Base-by-base conservation (phyloP, 352 stramenopile species). In the Globisporangium barbulae region DNA sequence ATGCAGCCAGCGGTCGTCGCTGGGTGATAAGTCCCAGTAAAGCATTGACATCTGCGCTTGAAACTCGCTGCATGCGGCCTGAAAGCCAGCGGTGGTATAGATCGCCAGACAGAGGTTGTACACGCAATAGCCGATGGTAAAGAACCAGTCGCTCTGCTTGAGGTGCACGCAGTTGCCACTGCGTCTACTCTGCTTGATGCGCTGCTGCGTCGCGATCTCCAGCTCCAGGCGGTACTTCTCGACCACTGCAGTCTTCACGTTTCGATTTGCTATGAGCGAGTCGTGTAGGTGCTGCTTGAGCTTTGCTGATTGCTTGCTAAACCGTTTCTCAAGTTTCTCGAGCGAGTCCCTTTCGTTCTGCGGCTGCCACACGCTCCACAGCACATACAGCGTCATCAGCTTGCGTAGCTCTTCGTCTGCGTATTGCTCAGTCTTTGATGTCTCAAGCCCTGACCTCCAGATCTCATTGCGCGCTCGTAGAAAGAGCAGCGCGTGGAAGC, bases 91-190 rank as follows among this genome's bases (percentile, higher is more conserved):
- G 7, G 67, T 73, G 9, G 62, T 61, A 56, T 91, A 91, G 53
- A 92, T 63, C 19, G 77, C 64, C 8, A 87, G 62, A 30, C 76
- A 83, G 4, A 92, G 66, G 53, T 91, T 91, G 58, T 88, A 73
- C n/a, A 85, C 59, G 21, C 79, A 89, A 39, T 78, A 89, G 17
- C 77, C 68, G 41, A 69, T 72, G 13, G 45, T 53, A n/a, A 7
- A 25, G 5, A 59, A 17, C 30, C 49, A 68, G 6, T 64, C 45
- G 10, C 31, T 47, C 5, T 21, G 28, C n/a, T 44, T 58, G 2
- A 22, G 8, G 28, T 6, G 5, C 50, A 21, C 17, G 15, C 48
- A 15, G 21, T 30, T 13, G 22, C 25, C 21, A 22, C 31, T 39
- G 19, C 33, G n/a, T 19, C 48, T 54, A 28, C n/a, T 48, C 8